These are phyloP conservation scores for Geotrichum restrictum DNA, from an alignment of 1,139 yeast species.

Conservation along the genomic window DNA sequence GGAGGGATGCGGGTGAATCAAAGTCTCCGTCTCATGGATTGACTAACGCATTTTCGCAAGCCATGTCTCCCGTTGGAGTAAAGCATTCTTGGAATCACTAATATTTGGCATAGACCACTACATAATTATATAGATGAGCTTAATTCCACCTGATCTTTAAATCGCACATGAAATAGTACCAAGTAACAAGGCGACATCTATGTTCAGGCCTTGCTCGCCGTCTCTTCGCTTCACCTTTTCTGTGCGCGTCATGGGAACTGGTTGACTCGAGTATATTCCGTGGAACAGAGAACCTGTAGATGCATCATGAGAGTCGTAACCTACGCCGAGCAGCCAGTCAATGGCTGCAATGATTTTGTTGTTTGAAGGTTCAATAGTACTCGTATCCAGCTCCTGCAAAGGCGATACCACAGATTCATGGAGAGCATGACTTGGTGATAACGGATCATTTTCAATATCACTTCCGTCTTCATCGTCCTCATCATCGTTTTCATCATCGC, in stretches of 20 bases:
- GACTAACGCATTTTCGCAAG: not conserved
- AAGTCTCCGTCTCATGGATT: not conserved
- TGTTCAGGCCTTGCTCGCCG: conserved; percentile 21
- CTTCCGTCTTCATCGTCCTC: not conserved
- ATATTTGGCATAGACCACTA: too few species aligned
- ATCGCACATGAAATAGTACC: conserved; percentile 13
- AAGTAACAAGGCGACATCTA: conserved; percentile 19
- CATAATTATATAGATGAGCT: too few species aligned
- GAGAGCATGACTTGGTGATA: not conserved
- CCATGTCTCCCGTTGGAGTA: not conserved
- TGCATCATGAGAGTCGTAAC: conserved; percentile 15
- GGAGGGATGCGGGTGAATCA: not conserved
- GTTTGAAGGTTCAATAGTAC: conserved; percentile 19
- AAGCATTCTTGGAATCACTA: not conserved
- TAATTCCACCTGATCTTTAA: too few species aligned
- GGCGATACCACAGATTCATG: not conserved
- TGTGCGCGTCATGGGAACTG: not conserved
- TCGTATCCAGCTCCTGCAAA: not conserved
- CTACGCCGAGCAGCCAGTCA: conserved; percentile 34
- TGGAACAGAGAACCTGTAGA: not conserved
- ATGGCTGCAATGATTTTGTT: conserved; percentile 28
- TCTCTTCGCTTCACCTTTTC: conserved; percentile 12
- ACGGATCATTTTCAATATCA: not conserved
- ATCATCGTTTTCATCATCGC: conserved; percentile 1
- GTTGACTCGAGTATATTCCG: not conserved